phyloP scores from a whole-genome alignment of 768 basidiomycete species.

The Suillus variegatus region DNA sequence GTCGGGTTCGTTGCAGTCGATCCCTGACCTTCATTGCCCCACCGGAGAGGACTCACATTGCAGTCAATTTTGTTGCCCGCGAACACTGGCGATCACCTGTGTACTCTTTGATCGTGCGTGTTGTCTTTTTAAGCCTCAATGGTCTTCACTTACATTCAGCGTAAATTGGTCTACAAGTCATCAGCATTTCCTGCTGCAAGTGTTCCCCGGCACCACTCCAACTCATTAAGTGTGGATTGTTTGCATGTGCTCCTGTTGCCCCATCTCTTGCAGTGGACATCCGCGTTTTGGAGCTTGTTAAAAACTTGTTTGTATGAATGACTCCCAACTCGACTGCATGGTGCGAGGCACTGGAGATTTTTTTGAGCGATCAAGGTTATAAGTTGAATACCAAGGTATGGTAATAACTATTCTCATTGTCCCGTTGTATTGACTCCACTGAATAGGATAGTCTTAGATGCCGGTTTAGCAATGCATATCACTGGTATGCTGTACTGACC shows the following conservation, averaged over 20 bases:
- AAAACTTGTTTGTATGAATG: constrained; percentile 11
- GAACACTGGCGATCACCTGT: background rate
- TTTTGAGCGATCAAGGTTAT: constrained; percentile 11
- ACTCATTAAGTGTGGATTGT: constrained; percentile 24
- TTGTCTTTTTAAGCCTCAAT: background rate
- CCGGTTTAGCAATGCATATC: constrained; percentile 24
- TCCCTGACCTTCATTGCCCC: background rate
- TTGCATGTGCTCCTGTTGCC: constrained; percentile 27
- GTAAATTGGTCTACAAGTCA: constrained; percentile 3
- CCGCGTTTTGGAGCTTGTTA: constrained; percentile 28
- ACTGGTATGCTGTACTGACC: no score
- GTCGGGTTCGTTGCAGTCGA: background rate
- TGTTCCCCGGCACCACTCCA: constrained; percentile 22
- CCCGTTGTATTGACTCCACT: background rate
- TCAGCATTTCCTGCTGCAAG: constrained; percentile 8
- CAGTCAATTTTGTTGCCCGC: background rate
- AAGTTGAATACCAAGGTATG: constrained; percentile 12
- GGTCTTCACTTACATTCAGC: background rate
- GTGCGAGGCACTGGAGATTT: constrained; percentile 12
- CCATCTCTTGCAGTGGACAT: constrained; percentile 36
- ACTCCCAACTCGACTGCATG: constrained; percentile 15
- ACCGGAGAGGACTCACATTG: background rate
- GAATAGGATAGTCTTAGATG: constrained; percentile 25
- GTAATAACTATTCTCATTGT: background rate
- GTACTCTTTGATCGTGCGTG: constrained; percentile 5